Conservation (phyloP, 768 basidiomycete genomes). For the Cystoderma amianthinum region DNA sequence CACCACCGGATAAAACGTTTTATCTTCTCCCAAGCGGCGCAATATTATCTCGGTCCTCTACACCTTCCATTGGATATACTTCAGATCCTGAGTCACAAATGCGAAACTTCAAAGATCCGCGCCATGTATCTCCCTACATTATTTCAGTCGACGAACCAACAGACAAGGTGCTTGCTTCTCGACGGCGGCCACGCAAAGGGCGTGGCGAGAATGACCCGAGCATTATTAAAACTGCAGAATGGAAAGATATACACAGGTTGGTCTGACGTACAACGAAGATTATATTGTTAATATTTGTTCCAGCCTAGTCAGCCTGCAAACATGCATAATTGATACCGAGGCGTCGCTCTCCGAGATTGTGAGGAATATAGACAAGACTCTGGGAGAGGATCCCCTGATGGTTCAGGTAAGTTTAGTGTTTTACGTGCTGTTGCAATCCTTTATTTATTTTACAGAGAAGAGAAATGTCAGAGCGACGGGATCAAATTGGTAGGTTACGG, state of each 20-base stretch:
- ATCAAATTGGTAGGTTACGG: constrained; percentile 43
- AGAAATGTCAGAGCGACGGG: constrained; percentile 61
- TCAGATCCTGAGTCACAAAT: constrained; percentile 66
- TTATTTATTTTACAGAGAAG: constrained; percentile 42
- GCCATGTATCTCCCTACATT: too few relatives aligned
- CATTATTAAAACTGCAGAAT: constrained; percentile 38
- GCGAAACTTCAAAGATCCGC: constrained; percentile 34
- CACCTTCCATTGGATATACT: constrained; percentile 57
- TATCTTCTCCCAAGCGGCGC: constrained; percentile 39
- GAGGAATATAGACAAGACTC: constrained; percentile 35
- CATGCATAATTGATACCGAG: constrained; percentile 44
- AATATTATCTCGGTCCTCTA: constrained; percentile 34
- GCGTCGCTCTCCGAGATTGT: constrained; percentile 41
- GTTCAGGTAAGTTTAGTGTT: constrained; percentile 32
- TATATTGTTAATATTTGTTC: not conserved
- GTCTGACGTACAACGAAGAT: constrained; percentile 12
- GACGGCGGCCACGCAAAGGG: constrained; percentile 25
- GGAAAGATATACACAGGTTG: constrained; percentile 70
- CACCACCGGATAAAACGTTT: constrained; percentile 53
- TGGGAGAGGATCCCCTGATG: constrained; percentile 31
- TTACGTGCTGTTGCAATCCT: not conserved
- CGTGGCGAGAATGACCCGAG: constrained; percentile 7
- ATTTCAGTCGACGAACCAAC: too few relatives aligned
- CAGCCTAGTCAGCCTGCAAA: constrained; percentile 49
- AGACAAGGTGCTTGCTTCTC: constrained; percentile 8